Conservation (phyloP, 2,329 filamentous ascomycete species). For the Lojkania enalia region DNA sequence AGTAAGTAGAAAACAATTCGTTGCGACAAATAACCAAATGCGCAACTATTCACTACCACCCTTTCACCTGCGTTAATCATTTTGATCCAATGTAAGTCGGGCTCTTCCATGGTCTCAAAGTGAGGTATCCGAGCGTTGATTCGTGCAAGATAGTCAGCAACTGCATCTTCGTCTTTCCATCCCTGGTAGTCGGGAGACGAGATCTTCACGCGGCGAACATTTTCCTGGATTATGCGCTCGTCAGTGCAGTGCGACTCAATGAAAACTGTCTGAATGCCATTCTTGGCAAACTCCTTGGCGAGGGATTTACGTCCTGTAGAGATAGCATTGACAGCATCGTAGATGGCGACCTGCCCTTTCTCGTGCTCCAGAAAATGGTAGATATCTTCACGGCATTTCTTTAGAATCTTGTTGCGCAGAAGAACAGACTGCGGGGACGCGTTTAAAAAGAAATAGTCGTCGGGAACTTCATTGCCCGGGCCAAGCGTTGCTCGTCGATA, state of each 20-base stretch:
- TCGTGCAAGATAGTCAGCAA: slow-evolving; percentile 84
- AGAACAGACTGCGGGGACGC: slow-evolving; percentile 91
- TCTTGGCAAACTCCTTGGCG: slow-evolving; percentile 96
- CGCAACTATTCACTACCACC: slow-evolving; percentile 95
- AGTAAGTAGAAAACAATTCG: slow-evolving; percentile 98
- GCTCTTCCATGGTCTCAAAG: slow-evolving; percentile 95
- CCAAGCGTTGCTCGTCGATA: slow-evolving; percentile 92
- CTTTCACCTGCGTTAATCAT: slow-evolving; percentile 98
- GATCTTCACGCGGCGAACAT: slow-evolving; percentile 96
- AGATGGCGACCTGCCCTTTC: slow-evolving; percentile 97
- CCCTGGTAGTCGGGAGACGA: slow-evolving; percentile 94
- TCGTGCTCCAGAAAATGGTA: slow-evolving; percentile 96
- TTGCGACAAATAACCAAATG: slow-evolving; percentile 94
- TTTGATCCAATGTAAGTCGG: slow-evolving; percentile 95
- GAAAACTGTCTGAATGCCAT: slow-evolving; percentile 93
- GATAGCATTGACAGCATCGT: slow-evolving; percentile 95
- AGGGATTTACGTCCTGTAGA: slow-evolving; percentile 78
- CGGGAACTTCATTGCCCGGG: slow-evolving; percentile 79
- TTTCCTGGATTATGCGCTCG: slow-evolving; percentile 90
- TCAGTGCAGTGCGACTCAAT: slow-evolving; percentile 96
- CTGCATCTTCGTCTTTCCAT: slow-evolving; percentile 90
- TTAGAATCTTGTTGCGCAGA: slow-evolving; percentile 92
- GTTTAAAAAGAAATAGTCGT: slow-evolving; percentile 97
- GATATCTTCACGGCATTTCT: slow-evolving; percentile 96
- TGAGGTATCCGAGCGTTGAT: slow-evolving; percentile 92